These are phyloP conservation scores for Cladophialophora exuberans DNA, from an alignment of 2,329 filamentous ascomycete genomes.

Conservation along the genomic window DNA sequence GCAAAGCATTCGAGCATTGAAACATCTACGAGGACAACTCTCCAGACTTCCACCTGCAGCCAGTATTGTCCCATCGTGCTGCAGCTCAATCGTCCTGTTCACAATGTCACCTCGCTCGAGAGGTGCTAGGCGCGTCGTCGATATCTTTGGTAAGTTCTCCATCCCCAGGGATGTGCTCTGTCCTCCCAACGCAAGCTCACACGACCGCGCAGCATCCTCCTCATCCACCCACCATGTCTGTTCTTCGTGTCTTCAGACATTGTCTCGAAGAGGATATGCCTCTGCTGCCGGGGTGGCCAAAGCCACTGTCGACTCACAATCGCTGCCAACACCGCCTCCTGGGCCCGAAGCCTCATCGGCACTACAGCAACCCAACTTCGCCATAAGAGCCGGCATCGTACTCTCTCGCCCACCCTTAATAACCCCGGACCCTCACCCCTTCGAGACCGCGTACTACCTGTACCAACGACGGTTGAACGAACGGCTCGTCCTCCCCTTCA, in stretches of 20 bases:
- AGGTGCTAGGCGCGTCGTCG: conserved; percentile 27
- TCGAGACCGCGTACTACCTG: conserved; percentile 92
- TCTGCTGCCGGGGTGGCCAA: conserved; percentile 26
- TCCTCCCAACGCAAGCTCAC: conserved; percentile 14
- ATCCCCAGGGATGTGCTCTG: neutral
- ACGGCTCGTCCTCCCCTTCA: conserved; percentile 83
- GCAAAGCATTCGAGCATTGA: conserved; percentile 1
- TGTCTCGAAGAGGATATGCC: conserved; percentile 27
- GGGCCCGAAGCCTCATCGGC: conserved; percentile 43
- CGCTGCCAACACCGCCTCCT: conserved; percentile 36
- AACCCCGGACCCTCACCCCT: conserved; percentile 79
- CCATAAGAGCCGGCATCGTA: conserved; percentile 69
- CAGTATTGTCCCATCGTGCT: neutral
- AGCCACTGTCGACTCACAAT: conserved; percentile 11
- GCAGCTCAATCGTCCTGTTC: neutral
- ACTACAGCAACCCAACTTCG: conserved; percentile 46
- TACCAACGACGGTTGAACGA: conserved; percentile 98
- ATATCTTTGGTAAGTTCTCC: conserved; percentile 22
- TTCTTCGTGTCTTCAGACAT: conserved; percentile 30
- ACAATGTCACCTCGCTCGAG: conserved; percentile 33
- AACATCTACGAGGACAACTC: neutral
- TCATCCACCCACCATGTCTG: conserved; percentile 28
- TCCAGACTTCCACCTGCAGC: no score
- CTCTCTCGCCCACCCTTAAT: conserved; percentile 86
- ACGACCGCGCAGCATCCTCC: conserved; percentile 19